A percentile compares a stretch with the other conserved stretches of the same genome.
These are phyloP conservation scores for Globomyces pollinis-pini DNA, from an alignment of 192 early-diverging fungal genomes.

Conservation along the genomic window DNA sequence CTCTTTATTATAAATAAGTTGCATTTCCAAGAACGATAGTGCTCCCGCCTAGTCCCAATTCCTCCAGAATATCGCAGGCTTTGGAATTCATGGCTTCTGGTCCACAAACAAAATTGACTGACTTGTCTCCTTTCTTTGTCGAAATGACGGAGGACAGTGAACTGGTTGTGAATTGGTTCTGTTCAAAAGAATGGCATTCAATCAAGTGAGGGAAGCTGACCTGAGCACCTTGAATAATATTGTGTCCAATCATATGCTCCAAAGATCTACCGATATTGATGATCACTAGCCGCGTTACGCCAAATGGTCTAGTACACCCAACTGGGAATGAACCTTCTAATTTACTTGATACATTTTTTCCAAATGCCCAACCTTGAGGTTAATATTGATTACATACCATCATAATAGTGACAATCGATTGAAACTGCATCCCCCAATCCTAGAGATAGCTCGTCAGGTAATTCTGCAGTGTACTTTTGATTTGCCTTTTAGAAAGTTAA, in stretches of 20 bases:
- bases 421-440: slow-evolving; percentile 22
- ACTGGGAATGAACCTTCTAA: slow-evolving; percentile 1
- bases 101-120: not conserved
- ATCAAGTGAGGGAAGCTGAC: slow-evolving; percentile 21
- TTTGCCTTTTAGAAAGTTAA: not conserved
- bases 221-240: slow-evolving; percentile 12
- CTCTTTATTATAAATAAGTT: too few species aligned
- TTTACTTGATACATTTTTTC: slow-evolving; percentile 3
- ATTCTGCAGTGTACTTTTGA: slow-evolving; percentile 12
- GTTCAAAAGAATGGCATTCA: too few species aligned
- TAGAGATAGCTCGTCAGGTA: slow-evolving; percentile 27
- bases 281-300: not conserved
- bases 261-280: not conserved
- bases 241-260: slow-evolving; percentile 9
- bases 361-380: slow-evolving; percentile 24
- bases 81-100: not conserved
- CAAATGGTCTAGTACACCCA: not conserved
- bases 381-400: too few species aligned
- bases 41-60: too few species aligned
- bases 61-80: not conserved
- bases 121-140: too few species aligned
- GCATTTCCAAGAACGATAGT: too few species aligned
- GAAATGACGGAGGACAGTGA: too few species aligned
- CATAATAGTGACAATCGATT: slow-evolving; percentile 24
- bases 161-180: too few species aligned